A percentile compares a stretch with the other conserved stretches of the same genome.
phyloP scores from a whole-genome alignment of 305 asterid genomes.

The Fraxinus paxiana region DNA sequence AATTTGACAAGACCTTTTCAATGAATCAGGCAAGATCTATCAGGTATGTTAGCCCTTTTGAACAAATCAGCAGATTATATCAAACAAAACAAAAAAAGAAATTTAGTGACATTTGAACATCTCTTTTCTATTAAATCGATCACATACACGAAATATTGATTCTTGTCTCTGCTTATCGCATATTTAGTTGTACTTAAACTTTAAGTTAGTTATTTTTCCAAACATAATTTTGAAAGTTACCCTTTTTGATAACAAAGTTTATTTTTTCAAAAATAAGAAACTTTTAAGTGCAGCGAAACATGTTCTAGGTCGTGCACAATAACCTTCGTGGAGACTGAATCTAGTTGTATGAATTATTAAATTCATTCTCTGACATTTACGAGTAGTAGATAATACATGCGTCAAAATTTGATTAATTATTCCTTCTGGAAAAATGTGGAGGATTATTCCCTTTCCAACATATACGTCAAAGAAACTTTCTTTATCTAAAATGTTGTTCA shows the following conservation, averaged over 20 bases:
- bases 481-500: not conserved
- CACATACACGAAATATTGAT: not conserved
- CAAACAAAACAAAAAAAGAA: no score
- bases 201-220: not conserved
- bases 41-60: slow-evolving; percentile 46
- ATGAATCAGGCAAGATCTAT: slow-evolving; percentile 96
- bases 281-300: not conserved
- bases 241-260: not conserved
- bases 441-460: not conserved
- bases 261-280: not conserved
- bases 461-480: not conserved
- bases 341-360: not conserved
- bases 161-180: not conserved
- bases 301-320: not conserved
- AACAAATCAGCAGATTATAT: not conserved
- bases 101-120: not conserved
- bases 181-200: not conserved
- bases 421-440: not conserved
- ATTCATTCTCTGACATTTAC: not conserved
- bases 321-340: not conserved
- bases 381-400: not conserved
- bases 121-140: not conserved
- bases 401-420: not conserved
- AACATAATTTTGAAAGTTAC: not conserved
- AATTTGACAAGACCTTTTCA: slow-evolving; percentile 76